A percentile compares a stretch with the other conserved stretches of the same genome.
Evolutionary conservation across 768 basidiomycete genomes (phyloP).

Genomic region (Russula brevipes): DNA sequence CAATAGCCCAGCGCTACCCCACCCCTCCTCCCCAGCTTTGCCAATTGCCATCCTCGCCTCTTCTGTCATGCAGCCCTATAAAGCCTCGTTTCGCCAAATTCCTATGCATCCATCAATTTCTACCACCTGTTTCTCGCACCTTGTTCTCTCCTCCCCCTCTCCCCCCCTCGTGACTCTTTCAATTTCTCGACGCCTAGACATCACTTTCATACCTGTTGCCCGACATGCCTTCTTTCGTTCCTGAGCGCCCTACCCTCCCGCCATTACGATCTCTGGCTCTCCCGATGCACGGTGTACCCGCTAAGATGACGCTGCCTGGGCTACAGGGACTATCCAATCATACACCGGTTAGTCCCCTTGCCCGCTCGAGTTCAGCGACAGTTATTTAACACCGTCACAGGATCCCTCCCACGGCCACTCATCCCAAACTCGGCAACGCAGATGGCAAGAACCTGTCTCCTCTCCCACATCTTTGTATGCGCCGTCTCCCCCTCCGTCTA

Average conservation of each 20-base stretch:
- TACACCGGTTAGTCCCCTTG: background rate
- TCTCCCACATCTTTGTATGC: conserved; percentile 24
- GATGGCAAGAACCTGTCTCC: conserved; percentile 19
- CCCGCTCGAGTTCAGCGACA: too few relatives aligned
- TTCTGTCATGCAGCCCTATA: conserved; percentile 10
- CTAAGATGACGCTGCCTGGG: conserved; percentile 10
- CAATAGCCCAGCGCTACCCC: conserved; percentile 13
- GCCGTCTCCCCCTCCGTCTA: conserved; percentile 15
- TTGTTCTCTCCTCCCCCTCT: background rate
- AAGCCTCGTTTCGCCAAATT: background rate
- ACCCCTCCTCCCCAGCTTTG: background rate
- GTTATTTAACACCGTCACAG: conserved; percentile 7
- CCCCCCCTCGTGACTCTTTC: background rate
- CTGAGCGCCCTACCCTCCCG: conserved; percentile 24
- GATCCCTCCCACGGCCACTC: conserved; percentile 1
- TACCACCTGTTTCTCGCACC: conserved; percentile 2
- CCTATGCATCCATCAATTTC: background rate
- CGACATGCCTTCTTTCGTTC: conserved; percentile 15
- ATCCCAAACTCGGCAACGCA: conserved; percentile 7
- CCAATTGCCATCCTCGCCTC: background rate
- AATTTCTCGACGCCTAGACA: conserved; percentile 4
- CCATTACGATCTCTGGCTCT: conserved; percentile 22
- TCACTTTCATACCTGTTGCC: background rate
- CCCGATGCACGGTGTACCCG: conserved; percentile 17
- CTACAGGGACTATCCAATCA: conserved; percentile 11